A percentile compares a stretch with the other conserved stretches of the same genome.
Evolutionary conservation across 176 grass and related monocot species (phyloP).

Genomic region (Hordeum marinum): DNA sequence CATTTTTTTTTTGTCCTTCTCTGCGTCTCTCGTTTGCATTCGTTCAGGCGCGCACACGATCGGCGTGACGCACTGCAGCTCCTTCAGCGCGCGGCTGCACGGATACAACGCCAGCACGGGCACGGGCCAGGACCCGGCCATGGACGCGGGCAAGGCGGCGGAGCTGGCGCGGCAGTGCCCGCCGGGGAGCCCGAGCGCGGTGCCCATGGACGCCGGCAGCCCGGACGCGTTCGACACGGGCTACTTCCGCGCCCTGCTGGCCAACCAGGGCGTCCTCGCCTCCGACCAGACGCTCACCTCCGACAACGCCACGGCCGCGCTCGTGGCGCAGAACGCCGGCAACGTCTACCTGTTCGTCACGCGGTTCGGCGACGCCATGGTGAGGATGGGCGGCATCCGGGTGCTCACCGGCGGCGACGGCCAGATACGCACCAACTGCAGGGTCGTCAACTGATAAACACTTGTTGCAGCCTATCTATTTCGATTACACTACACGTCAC

Average conservation of each 20-base stretch:
- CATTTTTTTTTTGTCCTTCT: not conserved
- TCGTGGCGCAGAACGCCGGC: conserved; percentile 43
- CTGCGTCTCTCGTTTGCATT: not conserved
- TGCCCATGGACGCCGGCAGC: conserved; percentile 46
- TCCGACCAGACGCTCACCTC: conserved; percentile 58
- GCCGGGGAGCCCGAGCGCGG: conserved; percentile 8
- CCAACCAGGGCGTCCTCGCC: conserved; percentile 41
- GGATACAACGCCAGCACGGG: conserved; percentile 25
- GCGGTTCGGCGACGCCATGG: conserved; percentile 54
- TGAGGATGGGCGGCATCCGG: conserved; percentile 46
- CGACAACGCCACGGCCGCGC: conserved; percentile 30
- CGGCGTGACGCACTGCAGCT: conserved; percentile 49
- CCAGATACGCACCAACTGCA: conserved; percentile 50
- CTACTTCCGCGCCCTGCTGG: conserved; percentile 41
- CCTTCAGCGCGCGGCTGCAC: conserved; percentile 45
- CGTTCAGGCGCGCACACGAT: conserved; percentile 52
- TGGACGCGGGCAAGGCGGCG: conserved; percentile 34
- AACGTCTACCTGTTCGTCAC: conserved; percentile 29
- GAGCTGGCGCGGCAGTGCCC: conserved; percentile 30
- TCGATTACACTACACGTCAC: not conserved
- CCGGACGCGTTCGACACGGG: conserved; percentile 27
- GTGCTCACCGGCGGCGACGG: conserved; percentile 52
- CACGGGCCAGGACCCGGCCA: conserved; percentile 20
- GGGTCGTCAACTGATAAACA: conserved; percentile 33
- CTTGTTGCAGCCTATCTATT: too few relatives aligned